Evolutionary conservation across 176 grass and related monocot species (phyloP), one percentile per base, ranked within the genome.

Genomic region (Phyllostachys edulis): DNA sequence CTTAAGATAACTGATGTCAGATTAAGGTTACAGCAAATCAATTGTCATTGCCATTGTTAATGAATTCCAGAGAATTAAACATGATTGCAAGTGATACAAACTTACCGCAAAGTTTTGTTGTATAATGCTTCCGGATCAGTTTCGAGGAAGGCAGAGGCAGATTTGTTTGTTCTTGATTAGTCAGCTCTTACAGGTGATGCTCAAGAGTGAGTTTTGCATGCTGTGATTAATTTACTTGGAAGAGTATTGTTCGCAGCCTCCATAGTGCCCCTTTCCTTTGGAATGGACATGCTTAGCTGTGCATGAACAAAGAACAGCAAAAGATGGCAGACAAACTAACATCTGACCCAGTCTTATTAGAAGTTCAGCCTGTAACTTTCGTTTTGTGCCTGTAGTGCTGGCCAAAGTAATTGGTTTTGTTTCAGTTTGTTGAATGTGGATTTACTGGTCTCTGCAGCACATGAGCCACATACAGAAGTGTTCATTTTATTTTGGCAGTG

Each of bases 11-110:
- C 26, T 75, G 75, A 40, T 80, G 63, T 52, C 51, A 76, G 69
- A 9, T 62, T 69, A 69, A 87, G 73, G 79, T 69, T 78, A 51
- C 84, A 86, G 75, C 47, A 74, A 87, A 78, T 59, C 36, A 87
- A 75, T 75, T 66, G 23, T 17, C 75, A 78, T 52, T 45, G 52
- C 62, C 50, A 77, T 67, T 50, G 73, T 37, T 90, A 66, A 83
- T 83, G 67, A 78, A 67, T 49, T 72, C 56, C 23, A 79, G 67
- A 23, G 79, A 74, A 71, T 1, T 59, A 78, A 82, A 67, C 42
- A 75, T 84, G 62, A 73, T 69, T 54, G 42, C 18, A 57, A 71
- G 34, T 24, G 73, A 63, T 42, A 49, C 49, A 39, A 69, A 79
- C 41, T 24, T 80, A 81, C 18, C 18, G 21, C 36, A 79, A 78